Percentiles rank a stretch among this genome's conserved stretches.
These are phyloP conservation scores for Taiozyma onychis DNA, from an alignment of 1,139 yeast species.

Conservation along the genomic window DNA sequence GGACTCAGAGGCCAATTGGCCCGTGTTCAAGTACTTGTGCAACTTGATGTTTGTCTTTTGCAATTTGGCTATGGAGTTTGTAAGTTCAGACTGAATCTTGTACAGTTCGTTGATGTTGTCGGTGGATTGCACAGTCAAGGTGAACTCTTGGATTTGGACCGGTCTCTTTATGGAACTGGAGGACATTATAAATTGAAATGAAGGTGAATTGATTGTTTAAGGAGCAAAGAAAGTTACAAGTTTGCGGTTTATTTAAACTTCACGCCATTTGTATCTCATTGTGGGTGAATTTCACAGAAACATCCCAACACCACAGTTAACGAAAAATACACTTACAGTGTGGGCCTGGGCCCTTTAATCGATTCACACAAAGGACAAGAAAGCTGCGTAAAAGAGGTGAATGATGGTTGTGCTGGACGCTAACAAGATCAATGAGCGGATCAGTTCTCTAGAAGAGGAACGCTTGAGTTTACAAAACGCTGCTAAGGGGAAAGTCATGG, in stretches of 20 bases:
- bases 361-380: neutral
- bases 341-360: no score
- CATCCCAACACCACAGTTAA: neutral
- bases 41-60: constrained; percentile 18
- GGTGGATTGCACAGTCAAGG: constrained; percentile 15
- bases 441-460: constrained; percentile 18
- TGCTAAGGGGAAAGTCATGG: neutral
- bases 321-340: neutral
- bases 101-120: constrained; percentile 16
- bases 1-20: constrained; percentile 9
- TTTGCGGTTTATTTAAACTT: neutral
- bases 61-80: constrained; percentile 13
- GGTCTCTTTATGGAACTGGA: constrained; percentile 17
- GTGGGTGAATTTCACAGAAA: neutral
- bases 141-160: constrained; percentile 21
- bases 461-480: constrained; percentile 7
- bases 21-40: constrained; percentile 14
- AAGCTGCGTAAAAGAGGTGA: neutral
- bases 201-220: neutral
- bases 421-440: constrained; percentile 20
- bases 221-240: neutral
- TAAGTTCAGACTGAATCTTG: constrained; percentile 11
- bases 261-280: neutral
- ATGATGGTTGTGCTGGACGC: constrained; percentile 16
- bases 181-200: constrained; percentile 13